Evolutionary conservation across 805 yeast species (phyloP), one percentile per base, ranked within the genome.

Genomic region (Ogataea henricii): DNA sequence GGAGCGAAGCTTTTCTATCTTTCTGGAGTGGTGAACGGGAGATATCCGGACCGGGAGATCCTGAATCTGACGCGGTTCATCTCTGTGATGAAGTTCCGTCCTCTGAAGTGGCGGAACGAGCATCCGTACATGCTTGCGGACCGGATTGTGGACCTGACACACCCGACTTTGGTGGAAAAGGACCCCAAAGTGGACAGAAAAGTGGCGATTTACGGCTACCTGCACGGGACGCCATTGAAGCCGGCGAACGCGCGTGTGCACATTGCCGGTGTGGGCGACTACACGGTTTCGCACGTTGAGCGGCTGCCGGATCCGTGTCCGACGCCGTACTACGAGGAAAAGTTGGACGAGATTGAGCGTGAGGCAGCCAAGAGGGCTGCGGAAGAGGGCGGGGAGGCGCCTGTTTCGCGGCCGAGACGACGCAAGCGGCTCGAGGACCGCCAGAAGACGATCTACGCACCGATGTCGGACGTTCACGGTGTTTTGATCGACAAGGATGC

Each of bases 381-480:
- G 16, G 81, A 77, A 6, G 76, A 77, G 17, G 87, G 86, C 8
- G 81, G 78, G 47, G 67, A 70, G 3, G 16, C 18, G 14, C 67
- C 71, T 10, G 66, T 70, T 47, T 74, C 78, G 26, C 77, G 83
- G 2, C 65, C 76, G 2, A 72, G 78, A 57, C 83, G 97, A 66
- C 79, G 97, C 62, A 88, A 89, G 65, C 80, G 98, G 63, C 79
- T 94, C 45, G 98, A 94, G 56, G 99, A 94, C 62, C 89, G 85
- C 58, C 96, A 89, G 64, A 94, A 91, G 66, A 81, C 89, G 56
- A 89, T 94, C 2, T 94, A 95, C 67, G 99, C 99, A 0, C 99
- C 99, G 42, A 94, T 94, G 99, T 88, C 97, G 40, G 98, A 94
- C 68, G 97, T 94, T n/a, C 97, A 97, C 48, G 99, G 99, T 66